Evolutionary conservation across 2,329 filamentous ascomycete genomes (phyloP), one percentile per base, ranked within the genome.

Genomic region (Furcasterigmium furcatum): DNA sequence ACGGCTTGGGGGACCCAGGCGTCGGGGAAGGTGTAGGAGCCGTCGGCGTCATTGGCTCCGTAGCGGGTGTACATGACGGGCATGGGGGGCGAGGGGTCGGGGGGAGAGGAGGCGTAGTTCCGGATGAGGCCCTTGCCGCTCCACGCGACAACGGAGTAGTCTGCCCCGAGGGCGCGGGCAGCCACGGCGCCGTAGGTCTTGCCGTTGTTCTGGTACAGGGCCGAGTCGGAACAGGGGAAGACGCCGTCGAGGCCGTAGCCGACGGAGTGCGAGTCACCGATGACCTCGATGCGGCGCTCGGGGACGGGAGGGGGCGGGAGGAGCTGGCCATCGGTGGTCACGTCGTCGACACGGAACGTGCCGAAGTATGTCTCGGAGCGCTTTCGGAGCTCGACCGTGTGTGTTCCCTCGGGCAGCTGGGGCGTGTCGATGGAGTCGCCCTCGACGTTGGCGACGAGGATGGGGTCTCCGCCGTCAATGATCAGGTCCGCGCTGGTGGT

Each of bases 191-290:
- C 68, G 44, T 72, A 73, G 5, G 68, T 71, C 45, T 62, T 61
- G 13, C 65, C 60, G 32, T 66, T 68, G 48, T 71, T 57, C 47
- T 71, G 63, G 3, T 70, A 46, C 5, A 56, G 55, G 4, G 70
- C 67, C 3, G 57, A 60, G 55, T 72, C 66, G 4, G 56, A 56
- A 51, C 70, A 73, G 9, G 69, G 68, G 16, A 60, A 50, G 5
- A 55, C 54, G 34, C 66, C 70, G 44, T 70, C 68, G 13, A 71
- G 60, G 2, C 70, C 70, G 47, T 73, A 72, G 4, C 68, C 70
- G 4, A 70, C 69, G 3, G 59, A 66, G 50, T 72, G 72, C 20
- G 68, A 72, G 54, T 73, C 70, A 9, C 70, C 70, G 22, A 73
- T 68, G 38, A 71, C 54, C 49, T 73, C 67, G 34, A 73, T 71